Percentiles rank a stretch among this genome's conserved stretches.
Evolutionary conservation across 768 basidiomycete genomes (phyloP).

Genomic region (Pisolithus marmoratus): DNA sequence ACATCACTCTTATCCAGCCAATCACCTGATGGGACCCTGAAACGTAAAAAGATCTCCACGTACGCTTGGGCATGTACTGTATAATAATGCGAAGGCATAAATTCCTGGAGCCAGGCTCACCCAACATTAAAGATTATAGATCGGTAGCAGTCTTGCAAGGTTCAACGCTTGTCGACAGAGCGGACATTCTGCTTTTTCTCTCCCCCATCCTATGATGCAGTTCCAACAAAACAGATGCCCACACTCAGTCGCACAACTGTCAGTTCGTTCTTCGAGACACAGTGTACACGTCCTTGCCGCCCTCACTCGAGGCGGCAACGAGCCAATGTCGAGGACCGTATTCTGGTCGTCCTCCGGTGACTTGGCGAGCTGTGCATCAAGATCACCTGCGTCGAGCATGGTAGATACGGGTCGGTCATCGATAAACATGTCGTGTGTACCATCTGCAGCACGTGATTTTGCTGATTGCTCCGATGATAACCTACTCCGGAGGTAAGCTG

Average conservation of each 20-base stretch:
- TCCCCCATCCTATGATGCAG: slow-evolving; percentile 84
- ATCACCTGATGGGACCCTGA: slow-evolving; percentile 22
- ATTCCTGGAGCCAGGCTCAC: slow-evolving; percentile 1
- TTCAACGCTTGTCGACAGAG: slow-evolving; percentile 75
- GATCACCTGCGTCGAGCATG: slow-evolving; percentile 45
- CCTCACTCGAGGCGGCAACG: slow-evolving; percentile 47
- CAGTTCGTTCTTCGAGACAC: slow-evolving; percentile 79
- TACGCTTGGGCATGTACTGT: slow-evolving; percentile 12
- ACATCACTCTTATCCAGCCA: slow-evolving; percentile 96
- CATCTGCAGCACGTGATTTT: slow-evolving; percentile 28
- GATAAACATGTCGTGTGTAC: slow-evolving; percentile 38
- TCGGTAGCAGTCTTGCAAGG: slow-evolving; percentile 64
- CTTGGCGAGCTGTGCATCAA: slow-evolving; percentile 47
- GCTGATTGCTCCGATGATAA: slow-evolving; percentile 25
- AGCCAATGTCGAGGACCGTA: slow-evolving; percentile 56
- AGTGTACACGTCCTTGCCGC: slow-evolving; percentile 71
- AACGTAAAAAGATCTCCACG: slow-evolving; percentile 10
- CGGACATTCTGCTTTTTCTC: slow-evolving; percentile 88
- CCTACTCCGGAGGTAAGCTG: slow-evolving; percentile 37
- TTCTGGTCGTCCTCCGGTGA: slow-evolving; percentile 67
- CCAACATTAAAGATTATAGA: slow-evolving; percentile 71
- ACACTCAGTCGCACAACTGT: slow-evolving; percentile 80
- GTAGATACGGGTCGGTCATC: slow-evolving; percentile 58
- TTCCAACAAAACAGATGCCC: slow-evolving; percentile 90
- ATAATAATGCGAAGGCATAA: slow-evolving; percentile 13